Evolutionary conservation across 768 basidiomycete genomes (phyloP).

Genomic region (Rhodotorula taiwanensis): DNA sequence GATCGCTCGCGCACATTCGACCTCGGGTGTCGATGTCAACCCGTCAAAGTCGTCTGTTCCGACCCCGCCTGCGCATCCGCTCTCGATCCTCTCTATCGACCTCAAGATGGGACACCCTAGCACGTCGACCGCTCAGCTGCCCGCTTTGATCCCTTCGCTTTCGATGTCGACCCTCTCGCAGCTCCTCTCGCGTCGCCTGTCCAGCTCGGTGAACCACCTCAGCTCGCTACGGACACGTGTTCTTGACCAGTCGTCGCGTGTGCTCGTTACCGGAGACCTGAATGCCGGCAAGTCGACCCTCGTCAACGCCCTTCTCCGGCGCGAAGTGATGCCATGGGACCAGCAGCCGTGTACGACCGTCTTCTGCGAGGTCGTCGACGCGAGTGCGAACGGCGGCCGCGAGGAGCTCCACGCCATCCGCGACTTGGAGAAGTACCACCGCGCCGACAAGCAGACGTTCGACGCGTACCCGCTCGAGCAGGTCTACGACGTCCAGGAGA

Average conservation of each 20-base stretch:
- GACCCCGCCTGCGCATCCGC: slow-evolving; percentile 52
- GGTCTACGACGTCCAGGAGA: slow-evolving; percentile 70
- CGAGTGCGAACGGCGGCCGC: slow-evolving; percentile 58
- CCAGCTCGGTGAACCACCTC: slow-evolving; percentile 66
- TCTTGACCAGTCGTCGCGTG: slow-evolving; percentile 85
- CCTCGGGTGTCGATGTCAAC: slow-evolving; percentile 16
- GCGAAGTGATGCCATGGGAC: slow-evolving; percentile 91
- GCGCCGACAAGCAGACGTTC: slow-evolving; percentile 68
- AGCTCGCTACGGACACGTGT: slow-evolving; percentile 78
- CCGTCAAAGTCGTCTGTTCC: slow-evolving; percentile 40
- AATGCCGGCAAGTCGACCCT: slow-evolving; percentile 98
- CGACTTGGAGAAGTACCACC: slow-evolving; percentile 55
- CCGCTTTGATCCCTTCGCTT: slow-evolving; percentile 71
- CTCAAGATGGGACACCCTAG: slow-evolving; percentile 76
- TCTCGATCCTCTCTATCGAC: slow-evolving; percentile 84
- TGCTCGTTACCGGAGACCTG: slow-evolving; percentile 94
- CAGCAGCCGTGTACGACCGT: slow-evolving; percentile 96
- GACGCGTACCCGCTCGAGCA: slow-evolving; percentile 60
- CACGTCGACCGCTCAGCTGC: slow-evolving; percentile 53
- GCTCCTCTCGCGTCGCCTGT: slow-evolving; percentile 77
- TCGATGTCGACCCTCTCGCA: slow-evolving; percentile 90
- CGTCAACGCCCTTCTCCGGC: slow-evolving; percentile 85
- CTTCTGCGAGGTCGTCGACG: slow-evolving; percentile 94
- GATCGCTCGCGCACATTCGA: too few relatives aligned
- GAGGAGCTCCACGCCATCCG: slow-evolving; percentile 83